phyloP scores from a whole-genome alignment of 2,329 filamentous ascomycete species.

The Helminthosporium solani region DNA sequence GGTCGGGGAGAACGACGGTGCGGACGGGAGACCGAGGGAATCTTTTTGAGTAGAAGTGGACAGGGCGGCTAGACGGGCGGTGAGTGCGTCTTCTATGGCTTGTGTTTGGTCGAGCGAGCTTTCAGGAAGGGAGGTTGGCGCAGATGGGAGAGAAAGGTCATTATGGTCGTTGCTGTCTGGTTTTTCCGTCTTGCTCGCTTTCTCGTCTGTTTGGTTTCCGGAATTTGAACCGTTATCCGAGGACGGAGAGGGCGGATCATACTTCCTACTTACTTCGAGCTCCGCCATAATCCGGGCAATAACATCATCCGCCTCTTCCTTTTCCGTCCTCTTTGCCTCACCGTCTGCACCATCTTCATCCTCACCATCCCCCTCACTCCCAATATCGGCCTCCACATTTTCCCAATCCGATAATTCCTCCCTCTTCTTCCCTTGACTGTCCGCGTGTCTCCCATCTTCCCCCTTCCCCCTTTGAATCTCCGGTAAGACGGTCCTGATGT shows the following conservation, averaged over 20 bases:
- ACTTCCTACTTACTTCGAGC: conserved; percentile 47
- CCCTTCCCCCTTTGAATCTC: conserved; percentile 22
- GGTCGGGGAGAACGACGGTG: conserved; percentile 47
- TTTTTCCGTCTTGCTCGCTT: background rate
- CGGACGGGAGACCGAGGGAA: conserved; percentile 46
- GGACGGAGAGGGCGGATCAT: conserved; percentile 28
- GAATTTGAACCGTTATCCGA: conserved; percentile 13
- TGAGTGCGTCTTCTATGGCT: conserved; percentile 48
- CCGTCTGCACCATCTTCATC: conserved; percentile 14
- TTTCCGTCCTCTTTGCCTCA: conserved; percentile 31
- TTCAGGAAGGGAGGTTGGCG: conserved; percentile 39
- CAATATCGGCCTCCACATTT: conserved; percentile 35
- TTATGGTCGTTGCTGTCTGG: background rate
- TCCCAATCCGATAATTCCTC: conserved; percentile 33
- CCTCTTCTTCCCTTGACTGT: conserved; percentile 8
- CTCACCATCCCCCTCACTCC: conserved; percentile 19
- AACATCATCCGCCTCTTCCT: conserved; percentile 48
- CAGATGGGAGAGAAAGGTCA: conserved; percentile 45
- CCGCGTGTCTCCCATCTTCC: conserved; percentile 10
- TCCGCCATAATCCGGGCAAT: conserved; percentile 50
- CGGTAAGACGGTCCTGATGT: conserved; percentile 45
- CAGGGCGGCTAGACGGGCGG: conserved; percentile 49
- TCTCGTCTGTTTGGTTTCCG: conserved; percentile 1
- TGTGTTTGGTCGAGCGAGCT: conserved; percentile 29
- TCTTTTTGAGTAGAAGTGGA: conserved; percentile 31